Percentiles rank a stretch among this genome's conserved stretches.
phyloP scores from a whole-genome alignment of 179 eudicot species.

The Silene noctiflora region DNA sequence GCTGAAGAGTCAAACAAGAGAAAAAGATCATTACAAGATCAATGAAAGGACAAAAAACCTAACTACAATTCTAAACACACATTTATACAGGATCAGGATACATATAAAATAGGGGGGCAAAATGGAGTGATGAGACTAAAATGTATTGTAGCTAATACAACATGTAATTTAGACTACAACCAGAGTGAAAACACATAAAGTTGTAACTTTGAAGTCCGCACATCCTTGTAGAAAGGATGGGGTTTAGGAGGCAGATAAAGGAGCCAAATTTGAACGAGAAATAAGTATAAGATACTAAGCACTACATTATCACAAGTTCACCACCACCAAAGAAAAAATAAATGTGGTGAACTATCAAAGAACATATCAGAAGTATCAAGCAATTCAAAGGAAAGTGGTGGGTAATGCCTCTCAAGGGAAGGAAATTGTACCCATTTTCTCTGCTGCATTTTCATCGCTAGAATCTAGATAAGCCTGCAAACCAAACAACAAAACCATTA shows the following conservation, averaged over 20 bases:
- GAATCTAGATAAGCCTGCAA: conserved; percentile 71
- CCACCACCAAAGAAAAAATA: background rate
- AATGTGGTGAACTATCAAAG: background rate
- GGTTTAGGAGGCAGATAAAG: background rate
- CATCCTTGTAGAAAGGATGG: background rate
- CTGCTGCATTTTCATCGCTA: conserved; percentile 46
- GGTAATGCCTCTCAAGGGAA: conserved; percentile 9
- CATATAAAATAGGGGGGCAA: background rate
- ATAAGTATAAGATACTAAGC: background rate
- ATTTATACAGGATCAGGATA: background rate
- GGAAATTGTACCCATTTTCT: conserved; percentile 53
- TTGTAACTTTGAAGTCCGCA: background rate
- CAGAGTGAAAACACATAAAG: background rate
- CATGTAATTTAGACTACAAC: background rate
- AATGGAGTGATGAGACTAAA: background rate
- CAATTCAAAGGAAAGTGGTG: background rate
- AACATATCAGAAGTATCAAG: background rate
- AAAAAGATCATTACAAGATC: conserved; percentile 4
- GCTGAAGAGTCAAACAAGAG: conserved; percentile 47
- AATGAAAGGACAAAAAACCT: background rate
- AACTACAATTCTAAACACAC: background rate
- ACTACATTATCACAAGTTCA: background rate
- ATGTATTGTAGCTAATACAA: background rate
- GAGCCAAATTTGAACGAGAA: background rate
- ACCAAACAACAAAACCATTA: background rate